Evolutionary conservation across 2,329 filamentous ascomycete species (phyloP).

Genomic region (Cadophora malorum): DNA sequence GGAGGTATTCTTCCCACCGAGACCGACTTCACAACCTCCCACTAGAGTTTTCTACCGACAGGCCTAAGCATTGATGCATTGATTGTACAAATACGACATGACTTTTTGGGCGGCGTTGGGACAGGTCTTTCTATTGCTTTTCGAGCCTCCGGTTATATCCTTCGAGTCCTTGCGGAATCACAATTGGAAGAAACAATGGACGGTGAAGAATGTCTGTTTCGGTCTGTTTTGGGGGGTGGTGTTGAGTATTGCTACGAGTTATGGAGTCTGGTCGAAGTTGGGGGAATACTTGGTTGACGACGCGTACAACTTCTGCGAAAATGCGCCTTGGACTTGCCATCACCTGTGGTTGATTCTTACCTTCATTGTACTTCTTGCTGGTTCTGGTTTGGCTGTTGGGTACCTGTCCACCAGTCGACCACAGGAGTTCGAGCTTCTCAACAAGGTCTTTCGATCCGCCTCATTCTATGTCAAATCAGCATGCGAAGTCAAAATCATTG

Average conservation of each 20-base stretch:
- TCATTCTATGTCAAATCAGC: neutral
- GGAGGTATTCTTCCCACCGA: constrained; percentile 71
- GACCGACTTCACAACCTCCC: constrained; percentile 84
- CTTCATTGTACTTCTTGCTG: neutral
- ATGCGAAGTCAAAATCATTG: neutral
- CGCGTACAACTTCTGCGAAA: neutral
- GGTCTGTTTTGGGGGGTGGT: constrained; percentile 4
- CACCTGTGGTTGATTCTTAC: neutral
- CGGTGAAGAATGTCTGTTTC: constrained; percentile 8
- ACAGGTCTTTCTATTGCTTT: neutral
- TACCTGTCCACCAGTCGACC: neutral
- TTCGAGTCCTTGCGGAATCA: neutral
- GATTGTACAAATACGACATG: neutral
- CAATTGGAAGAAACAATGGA: neutral
- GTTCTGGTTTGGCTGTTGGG: neutral
- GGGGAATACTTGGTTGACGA: constrained; percentile 6
- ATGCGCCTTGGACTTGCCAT: neutral
- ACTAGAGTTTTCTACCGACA: constrained; percentile 30
- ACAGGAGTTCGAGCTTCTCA: neutral
- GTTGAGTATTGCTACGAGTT: constrained; percentile 4
- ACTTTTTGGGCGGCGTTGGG: constrained; percentile 15
- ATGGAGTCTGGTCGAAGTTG: constrained; percentile 9
- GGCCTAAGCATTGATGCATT: neutral
- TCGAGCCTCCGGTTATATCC: constrained; percentile 1
- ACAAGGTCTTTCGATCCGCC: neutral